A percentile compares a stretch with the other conserved stretches of the same genome.
These are phyloP conservation scores for Rosa chinensis DNA, from an alignment of 306 rosid genomes.

Conservation along the genomic window DNA sequence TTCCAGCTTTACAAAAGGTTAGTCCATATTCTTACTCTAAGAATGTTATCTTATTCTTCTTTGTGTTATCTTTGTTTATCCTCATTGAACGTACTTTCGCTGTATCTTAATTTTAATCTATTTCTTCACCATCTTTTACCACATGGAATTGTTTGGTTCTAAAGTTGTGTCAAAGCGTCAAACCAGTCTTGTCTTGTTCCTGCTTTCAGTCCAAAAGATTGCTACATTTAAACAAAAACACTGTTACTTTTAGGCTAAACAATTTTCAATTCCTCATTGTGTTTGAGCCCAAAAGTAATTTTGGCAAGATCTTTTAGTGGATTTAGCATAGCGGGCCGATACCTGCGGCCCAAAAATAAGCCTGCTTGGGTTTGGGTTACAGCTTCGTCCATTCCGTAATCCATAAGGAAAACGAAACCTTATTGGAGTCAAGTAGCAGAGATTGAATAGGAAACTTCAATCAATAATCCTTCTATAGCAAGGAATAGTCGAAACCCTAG, in stretches of 20 bases:
- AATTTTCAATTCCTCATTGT: too few species aligned
- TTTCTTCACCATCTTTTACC: background rate
- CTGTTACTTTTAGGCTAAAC: background rate
- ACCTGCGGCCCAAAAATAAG: too few species aligned
- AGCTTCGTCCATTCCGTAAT: too few species aligned
- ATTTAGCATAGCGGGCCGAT: too few species aligned
- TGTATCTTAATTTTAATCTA: background rate
- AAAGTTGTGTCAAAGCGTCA: background rate
- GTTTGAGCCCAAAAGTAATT: too few species aligned
- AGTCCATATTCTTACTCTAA: conserved; percentile 15
- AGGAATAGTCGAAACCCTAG: too few species aligned
- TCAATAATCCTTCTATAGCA: too few species aligned
- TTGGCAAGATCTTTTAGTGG: too few species aligned
- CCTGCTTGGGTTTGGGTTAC: too few species aligned
- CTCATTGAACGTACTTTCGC: background rate
- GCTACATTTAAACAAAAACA: background rate
- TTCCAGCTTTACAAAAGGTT: conserved; percentile 12
- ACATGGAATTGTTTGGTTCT: background rate
- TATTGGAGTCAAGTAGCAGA: too few species aligned
- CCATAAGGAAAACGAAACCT: too few species aligned
- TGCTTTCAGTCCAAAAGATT: background rate
- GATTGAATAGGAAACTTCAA: too few species aligned
- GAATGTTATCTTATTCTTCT: background rate
- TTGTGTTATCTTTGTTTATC: background rate
- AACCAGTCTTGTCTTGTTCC: background rate